These are phyloP conservation scores for Schizosaccharomyces pombe DNA, from an alignment of 805 yeast species.

Conservation along the genomic window DNA sequence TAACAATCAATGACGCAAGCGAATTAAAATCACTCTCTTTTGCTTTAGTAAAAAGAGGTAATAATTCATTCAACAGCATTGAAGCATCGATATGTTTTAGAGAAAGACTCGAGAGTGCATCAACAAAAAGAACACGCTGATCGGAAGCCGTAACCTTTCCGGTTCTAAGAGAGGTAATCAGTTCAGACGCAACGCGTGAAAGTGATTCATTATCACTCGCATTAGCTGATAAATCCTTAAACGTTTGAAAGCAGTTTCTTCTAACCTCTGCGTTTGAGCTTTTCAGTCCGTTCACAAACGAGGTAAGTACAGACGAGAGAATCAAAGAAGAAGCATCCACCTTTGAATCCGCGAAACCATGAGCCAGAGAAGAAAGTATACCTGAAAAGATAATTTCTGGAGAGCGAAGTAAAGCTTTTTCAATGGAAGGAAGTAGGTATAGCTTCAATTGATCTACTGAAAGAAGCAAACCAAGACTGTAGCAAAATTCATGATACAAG, in stretches of 20 bases:
- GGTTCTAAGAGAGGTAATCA: not conserved
- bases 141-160: not conserved
- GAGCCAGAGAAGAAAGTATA: not conserved
- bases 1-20: not conserved
- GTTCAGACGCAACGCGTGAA: not conserved
- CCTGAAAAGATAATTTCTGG: not conserved
- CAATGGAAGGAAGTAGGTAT: not conserved
- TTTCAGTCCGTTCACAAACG: not conserved
- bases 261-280: not conserved
- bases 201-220: not conserved
- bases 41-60: too few species aligned
- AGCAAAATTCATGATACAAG: not conserved
- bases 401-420: not conserved
- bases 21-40: not conserved
- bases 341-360: not conserved
- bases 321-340: not conserved
- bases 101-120: too few species aligned
- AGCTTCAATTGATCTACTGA: not conserved
- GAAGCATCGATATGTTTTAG: too few species aligned
- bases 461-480: not conserved
- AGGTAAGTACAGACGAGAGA: not conserved
- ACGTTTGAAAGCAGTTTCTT: not conserved
- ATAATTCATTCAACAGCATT: too few species aligned
- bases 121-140: too few species aligned
- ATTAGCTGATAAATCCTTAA: not conserved